These are phyloP conservation scores for Elaeagnus macrophylla DNA, from an alignment of 306 rosid species.

Conservation along the genomic window DNA sequence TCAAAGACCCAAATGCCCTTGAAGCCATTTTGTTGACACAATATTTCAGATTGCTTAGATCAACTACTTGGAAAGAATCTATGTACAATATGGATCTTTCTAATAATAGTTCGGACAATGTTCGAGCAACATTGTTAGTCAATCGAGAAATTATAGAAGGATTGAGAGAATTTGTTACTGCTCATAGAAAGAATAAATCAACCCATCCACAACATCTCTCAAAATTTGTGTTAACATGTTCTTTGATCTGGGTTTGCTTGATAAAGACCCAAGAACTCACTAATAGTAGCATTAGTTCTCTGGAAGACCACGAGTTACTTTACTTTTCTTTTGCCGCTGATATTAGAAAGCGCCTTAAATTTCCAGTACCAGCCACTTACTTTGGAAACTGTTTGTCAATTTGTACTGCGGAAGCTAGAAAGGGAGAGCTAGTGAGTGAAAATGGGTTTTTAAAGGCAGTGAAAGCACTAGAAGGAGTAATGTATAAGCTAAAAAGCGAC, in stretches of 20 bases:
- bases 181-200: no score
- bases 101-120: constrained; percentile 2
- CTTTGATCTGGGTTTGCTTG: constrained; percentile 26
- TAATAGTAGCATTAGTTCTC: not conserved
- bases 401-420: not conserved
- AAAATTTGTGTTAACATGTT: constrained; percentile 25
- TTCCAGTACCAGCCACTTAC: constrained; percentile 5
- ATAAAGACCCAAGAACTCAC: constrained; percentile 3
- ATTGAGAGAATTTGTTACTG: not conserved
- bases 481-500: not conserved
- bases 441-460: constrained; percentile 2
- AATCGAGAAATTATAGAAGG: constrained; percentile 7
- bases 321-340: not conserved
- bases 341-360: not conserved
- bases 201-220: constrained; percentile 9
- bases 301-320: not conserved
- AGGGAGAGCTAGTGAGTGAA: constrained; percentile 1
- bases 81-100: not conserved
- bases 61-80: not conserved
- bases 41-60: not conserved
- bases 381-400: constrained; percentile 17
- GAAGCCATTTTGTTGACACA: not conserved
- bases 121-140: constrained; percentile 12
- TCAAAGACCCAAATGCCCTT: not conserved
- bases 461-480: constrained; percentile 5